phyloP scores from a whole-genome alignment of 2,329 filamentous ascomycete genomes.

The Aspergillus phoenicis region DNA sequence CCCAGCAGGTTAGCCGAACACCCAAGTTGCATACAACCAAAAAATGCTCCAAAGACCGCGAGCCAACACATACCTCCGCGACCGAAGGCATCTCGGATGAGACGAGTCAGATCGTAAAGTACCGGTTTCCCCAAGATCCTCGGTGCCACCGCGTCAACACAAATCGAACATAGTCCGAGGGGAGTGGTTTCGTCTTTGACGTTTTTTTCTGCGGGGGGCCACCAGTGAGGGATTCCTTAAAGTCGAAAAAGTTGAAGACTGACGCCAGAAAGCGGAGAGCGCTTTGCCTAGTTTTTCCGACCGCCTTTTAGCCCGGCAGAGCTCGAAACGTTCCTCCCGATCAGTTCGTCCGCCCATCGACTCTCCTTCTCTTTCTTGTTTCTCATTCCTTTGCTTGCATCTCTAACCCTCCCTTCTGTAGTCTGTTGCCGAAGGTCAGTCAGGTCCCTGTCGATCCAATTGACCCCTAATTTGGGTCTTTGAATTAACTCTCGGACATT shows the following conservation, averaged over 20 bases:
- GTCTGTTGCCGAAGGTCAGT: constrained; percentile 23
- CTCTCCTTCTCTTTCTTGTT: constrained; percentile 23
- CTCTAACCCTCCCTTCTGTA: constrained; percentile 18
- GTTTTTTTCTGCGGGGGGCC: constrained; percentile 1
- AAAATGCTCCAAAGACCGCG: constrained; percentile 5
- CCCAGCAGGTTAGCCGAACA: constrained; percentile 12
- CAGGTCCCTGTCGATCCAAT: not conserved
- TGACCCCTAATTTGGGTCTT: not conserved
- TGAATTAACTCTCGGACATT: constrained; percentile 20
- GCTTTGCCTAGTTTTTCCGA: constrained; percentile 40
- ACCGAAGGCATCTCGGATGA: constrained; percentile 38
- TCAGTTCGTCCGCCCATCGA: constrained; percentile 15
- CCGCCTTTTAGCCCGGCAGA: constrained; percentile 38
- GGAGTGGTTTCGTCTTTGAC: not conserved
- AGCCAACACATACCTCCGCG: constrained; percentile 37
- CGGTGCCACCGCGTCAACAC: constrained; percentile 4
- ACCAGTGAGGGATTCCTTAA: constrained; percentile 1
- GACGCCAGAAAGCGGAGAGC: constrained; percentile 17
- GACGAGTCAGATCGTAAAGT: constrained; percentile 15
- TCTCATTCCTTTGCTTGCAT: constrained; percentile 25
- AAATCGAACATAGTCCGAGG: constrained; percentile 5
- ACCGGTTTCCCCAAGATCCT: not conserved
- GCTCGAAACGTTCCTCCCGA: constrained; percentile 27
- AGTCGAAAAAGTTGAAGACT: constrained; percentile 22
- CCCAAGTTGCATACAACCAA: not conserved